Base-by-base conservation (phyloP, 2,329 filamentous ascomycete genomes). In the Colletotrichum musicola region DNA sequence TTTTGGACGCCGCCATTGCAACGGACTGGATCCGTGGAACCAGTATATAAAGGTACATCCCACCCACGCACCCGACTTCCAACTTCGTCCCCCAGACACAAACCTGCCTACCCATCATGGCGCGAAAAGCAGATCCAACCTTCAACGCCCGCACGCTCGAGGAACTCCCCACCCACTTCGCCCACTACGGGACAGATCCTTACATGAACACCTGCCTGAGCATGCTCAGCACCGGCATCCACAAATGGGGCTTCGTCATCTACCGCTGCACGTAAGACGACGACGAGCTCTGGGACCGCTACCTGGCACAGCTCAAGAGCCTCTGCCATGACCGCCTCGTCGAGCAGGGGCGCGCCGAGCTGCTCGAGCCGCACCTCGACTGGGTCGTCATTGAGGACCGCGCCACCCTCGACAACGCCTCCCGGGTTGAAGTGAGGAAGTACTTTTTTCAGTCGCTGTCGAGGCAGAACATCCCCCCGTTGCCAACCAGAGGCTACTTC, bases 181-280 rank as follows among this genome's bases (percentile, higher is more conserved):
- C 2, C 30, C 0, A 0, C 13, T 62, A 55, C n/a, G 5, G n/a
- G 6, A 7, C 1, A 6, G 49, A 66, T 6, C 9, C 1, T 2
- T 60, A 22, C 18, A 0, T 1, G n/a, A 1, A 2, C 10, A 50
- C 40, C 25, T 46, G 63, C n/a, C 50, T 38, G 4, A 1, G 18
- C 25, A 62, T 67, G 51, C 27, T 56, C 14, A 49, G 16, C 1
- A 62, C 47, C 13, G 47, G 68, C 14, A 57, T 54, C 54, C 70
- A 68, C 49, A 62, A 22, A 47, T 73, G 70, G 71, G 71, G 71
- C 22, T 73, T 70, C 35, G 53, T 69, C 25, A 51, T 72, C 13
- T 74, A 73, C 35, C 61, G 72, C 38, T 71, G 70, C 53, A 64
- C 69, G 0, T 73, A 73, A 40, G 46, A 47, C 5, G 68, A 73